Conservation (phyloP, 129 eudicot species). For the Arctium minus region DNA sequence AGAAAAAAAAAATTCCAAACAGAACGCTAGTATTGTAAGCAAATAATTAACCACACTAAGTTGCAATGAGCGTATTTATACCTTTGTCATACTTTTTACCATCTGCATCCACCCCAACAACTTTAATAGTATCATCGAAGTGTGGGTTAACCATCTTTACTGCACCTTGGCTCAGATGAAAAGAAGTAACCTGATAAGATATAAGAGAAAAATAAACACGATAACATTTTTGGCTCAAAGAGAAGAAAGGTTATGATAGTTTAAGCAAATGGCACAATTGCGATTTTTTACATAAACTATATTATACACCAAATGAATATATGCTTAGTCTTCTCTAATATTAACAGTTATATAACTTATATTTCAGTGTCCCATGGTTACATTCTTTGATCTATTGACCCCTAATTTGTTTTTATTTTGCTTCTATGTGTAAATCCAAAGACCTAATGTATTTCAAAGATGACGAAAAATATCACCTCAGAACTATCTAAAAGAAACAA, state of each 20-base stretch:
- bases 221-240: not conserved
- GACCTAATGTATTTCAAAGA: no score
- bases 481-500: no score
- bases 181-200: not conserved
- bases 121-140: slow-evolving; percentile 66
- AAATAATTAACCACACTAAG: not conserved
- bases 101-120: slow-evolving; percentile 41
- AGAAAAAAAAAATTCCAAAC: not conserved
- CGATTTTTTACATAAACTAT: not conserved
- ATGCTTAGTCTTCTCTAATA: not conserved
- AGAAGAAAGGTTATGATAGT: not conserved
- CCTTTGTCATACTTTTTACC: slow-evolving; percentile 80
- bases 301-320: not conserved
- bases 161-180: not conserved
- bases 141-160: slow-evolving; percentile 48
- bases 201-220: not conserved
- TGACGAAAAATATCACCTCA: no score
- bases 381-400: no score
- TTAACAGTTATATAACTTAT: not conserved
- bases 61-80: slow-evolving; percentile 8
- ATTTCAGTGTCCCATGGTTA: not conserved
- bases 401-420: no score
- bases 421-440: no score
- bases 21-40: not conserved
- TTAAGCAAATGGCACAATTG: not conserved